Evolutionary conservation across 768 basidiomycete genomes (phyloP).

Genomic region (Lactarius hatsudake): DNA sequence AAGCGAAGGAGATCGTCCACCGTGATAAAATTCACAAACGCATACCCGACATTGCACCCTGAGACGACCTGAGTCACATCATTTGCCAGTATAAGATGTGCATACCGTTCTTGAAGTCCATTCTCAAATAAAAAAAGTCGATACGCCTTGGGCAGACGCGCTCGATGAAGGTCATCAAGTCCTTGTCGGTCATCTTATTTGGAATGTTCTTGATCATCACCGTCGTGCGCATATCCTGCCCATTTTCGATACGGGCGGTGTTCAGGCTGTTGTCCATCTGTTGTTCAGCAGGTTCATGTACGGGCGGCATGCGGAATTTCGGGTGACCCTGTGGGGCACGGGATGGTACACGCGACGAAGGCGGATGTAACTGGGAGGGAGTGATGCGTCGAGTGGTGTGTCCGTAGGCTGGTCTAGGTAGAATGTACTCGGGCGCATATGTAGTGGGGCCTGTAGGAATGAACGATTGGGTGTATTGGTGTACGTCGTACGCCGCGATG

Average conservation of each 20-base stretch:
- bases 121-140: constrained; percentile 85
- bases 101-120: constrained; percentile 81
- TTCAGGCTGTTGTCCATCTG: constrained; percentile 59
- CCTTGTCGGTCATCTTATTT: constrained; percentile 83
- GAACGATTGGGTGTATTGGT: constrained; percentile 19
- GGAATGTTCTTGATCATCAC: constrained; percentile 93
- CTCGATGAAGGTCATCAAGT: constrained; percentile 63
- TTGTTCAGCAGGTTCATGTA: constrained; percentile 22
- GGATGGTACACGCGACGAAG: constrained; percentile 25
- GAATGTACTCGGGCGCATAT: constrained; percentile 22
- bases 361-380: constrained; percentile 11
- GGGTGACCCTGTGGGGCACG: constrained; percentile 27
- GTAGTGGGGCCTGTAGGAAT: constrained; percentile 22
- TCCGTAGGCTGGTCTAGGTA: constrained; percentile 16
- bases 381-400: constrained; percentile 19
- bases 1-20: constrained; percentile 76
- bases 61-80: constrained; percentile 2
- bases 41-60: constrained; percentile 81
- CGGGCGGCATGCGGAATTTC: constrained; percentile 15
- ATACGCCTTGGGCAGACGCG: constrained; percentile 72
- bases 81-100: neutral
- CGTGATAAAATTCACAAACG: constrained; percentile 86
- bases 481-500: constrained; percentile 11
- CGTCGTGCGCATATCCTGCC: constrained; percentile 76
- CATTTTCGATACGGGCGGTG: constrained; percentile 68